A percentile compares a stretch with the other conserved stretches of the same genome.
Conservation (phyloP, 1,284 basidiomycete species). For the Trametes versicolor region DNA sequence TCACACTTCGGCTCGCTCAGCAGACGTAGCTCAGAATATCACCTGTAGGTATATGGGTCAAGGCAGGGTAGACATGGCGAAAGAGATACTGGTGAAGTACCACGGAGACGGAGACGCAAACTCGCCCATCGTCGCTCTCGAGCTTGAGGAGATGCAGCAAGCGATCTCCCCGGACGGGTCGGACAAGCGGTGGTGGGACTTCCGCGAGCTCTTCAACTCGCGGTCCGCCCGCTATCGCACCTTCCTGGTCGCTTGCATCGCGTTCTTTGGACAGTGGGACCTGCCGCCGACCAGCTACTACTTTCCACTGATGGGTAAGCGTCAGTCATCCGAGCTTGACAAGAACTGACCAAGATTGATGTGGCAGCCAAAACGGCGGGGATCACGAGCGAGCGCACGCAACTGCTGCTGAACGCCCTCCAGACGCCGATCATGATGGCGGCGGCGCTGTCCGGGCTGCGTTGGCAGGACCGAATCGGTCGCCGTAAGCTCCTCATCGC, state of each 20-base stretch:
- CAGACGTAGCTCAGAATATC: neutral
- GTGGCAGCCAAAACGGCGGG: constrained; percentile 32
- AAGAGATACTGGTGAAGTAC: constrained; percentile 40
- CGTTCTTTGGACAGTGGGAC: constrained; percentile 37
- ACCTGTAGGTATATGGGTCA: constrained; percentile 41
- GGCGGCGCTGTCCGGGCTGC: constrained; percentile 34
- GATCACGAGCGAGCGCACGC: constrained; percentile 37
- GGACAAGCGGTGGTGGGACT: constrained; percentile 60
- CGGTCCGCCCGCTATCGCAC: constrained; percentile 36
- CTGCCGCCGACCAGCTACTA: constrained; percentile 40
- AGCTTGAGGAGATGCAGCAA: constrained; percentile 56
- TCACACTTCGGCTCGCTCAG: neutral
- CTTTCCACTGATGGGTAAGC: constrained; percentile 37
- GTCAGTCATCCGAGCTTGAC: neutral
- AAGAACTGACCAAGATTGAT: neutral
- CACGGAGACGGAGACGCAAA: constrained; percentile 41
- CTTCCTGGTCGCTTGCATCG: constrained; percentile 37
- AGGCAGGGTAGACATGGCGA: constrained; percentile 39
- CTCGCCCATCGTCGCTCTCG: constrained; percentile 46
- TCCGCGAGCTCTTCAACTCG: constrained; percentile 38
- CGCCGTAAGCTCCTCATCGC: constrained; percentile 36
- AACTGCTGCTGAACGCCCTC: constrained; percentile 37
- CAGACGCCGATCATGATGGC: constrained; percentile 41
- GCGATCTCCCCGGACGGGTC: constrained; percentile 52
- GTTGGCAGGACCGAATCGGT: constrained; percentile 34